These are phyloP conservation scores for Peltaster fructicola DNA, from an alignment of 2,329 filamentous ascomycete species.

Conservation along the genomic window DNA sequence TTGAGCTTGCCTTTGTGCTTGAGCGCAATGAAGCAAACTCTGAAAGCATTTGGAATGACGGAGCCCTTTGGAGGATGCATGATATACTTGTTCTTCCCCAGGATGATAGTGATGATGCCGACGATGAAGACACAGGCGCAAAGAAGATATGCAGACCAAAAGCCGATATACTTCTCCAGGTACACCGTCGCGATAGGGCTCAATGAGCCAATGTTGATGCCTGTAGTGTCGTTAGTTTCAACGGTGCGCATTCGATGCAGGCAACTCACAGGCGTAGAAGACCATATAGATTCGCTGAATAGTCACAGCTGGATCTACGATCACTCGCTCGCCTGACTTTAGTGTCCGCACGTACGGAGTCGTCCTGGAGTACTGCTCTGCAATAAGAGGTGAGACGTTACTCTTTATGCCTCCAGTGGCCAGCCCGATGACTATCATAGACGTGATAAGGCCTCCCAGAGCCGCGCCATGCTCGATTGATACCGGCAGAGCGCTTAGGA, in stretches of 20 bases:
- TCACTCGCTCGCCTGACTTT: constrained; percentile 26
- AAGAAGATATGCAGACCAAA: constrained; percentile 47
- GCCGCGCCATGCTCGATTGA: constrained; percentile 43
- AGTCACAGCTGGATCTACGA: constrained; percentile 30
- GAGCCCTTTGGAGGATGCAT: constrained; percentile 40
- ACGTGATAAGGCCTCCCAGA: constrained; percentile 45
- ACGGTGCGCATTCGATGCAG: no score
- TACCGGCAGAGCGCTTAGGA: constrained; percentile 43
- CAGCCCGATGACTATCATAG: constrained; percentile 51
- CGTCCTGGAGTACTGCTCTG: constrained; percentile 29
- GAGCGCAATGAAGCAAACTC: constrained; percentile 38
- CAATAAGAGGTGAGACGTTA: constrained; percentile 43
- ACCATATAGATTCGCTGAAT: constrained; percentile 38
- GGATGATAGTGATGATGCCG: constrained; percentile 37
- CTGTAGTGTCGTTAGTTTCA: no score
- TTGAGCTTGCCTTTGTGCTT: constrained; percentile 36
- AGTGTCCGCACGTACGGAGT: constrained; percentile 23
- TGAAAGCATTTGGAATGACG: constrained; percentile 48
- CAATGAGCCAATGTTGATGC: constrained; percentile 57
- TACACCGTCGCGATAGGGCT: constrained; percentile 49
- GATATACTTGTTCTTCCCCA: constrained; percentile 19
- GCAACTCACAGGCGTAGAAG: constrained; percentile 55
- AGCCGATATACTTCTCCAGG: constrained; percentile 49
- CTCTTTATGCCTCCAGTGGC: constrained; percentile 70
- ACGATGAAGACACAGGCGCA: constrained; percentile 46